Conservation (phyloP, 495 filamentous ascomycete genomes). For the Pseudevernia furfuracea region DNA sequence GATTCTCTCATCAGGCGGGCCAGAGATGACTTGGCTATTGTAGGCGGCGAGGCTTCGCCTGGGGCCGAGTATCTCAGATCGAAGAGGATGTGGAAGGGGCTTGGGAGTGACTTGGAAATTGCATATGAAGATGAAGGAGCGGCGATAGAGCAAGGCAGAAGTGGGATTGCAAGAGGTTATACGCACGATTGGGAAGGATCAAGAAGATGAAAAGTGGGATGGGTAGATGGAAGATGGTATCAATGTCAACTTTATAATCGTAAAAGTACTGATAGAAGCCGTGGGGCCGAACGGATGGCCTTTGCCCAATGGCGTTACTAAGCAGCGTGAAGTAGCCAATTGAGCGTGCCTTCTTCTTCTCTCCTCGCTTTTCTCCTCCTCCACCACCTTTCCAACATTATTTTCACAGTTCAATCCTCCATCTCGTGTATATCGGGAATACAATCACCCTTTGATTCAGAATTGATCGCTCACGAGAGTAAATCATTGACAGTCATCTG, state of each 20-base stretch:
- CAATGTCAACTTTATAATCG: no score
- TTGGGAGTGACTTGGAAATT: conserved; percentile 78
- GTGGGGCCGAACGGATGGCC: background rate
- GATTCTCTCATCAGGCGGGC: conserved; percentile 50
- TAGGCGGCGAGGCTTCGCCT: conserved; percentile 78
- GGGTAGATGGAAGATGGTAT: no score
- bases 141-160: conserved; percentile 70
- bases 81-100: conserved; percentile 81
- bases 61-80: conserved; percentile 79
- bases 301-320: no score
- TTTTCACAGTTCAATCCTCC: background rate
- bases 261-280: no score
- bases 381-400: background rate
- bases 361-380: background rate
- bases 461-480: background rate
- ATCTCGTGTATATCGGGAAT: background rate
- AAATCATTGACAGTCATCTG: background rate
- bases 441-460: no score
- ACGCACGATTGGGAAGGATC: conserved; percentile 39
- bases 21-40: conserved; percentile 62
- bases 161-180: conserved; percentile 88
- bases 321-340: conserved; percentile 3
- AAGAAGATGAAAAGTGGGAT: background rate
- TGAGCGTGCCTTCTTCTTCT: background rate
- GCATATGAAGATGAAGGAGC: conserved; percentile 58